Evolutionary conservation across 2,329 filamentous ascomycete species (phyloP).

Genomic region (Colletotrichum trifolii): DNA sequence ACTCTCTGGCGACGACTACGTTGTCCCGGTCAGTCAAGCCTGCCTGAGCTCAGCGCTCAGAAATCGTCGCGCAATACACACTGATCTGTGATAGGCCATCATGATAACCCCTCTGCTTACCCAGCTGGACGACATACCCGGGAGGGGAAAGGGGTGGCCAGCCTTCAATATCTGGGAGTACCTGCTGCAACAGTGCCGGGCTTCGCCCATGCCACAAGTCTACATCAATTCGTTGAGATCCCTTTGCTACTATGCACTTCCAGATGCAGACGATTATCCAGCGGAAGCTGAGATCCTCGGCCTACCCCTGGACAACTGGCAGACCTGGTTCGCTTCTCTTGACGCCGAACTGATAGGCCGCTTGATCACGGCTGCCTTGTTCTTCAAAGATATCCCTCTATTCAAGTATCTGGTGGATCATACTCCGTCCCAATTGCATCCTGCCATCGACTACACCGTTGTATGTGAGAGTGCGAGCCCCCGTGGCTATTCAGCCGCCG

Average conservation of each 20-base stretch:
- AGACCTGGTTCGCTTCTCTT: slow-evolving; percentile 13
- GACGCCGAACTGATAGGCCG: slow-evolving; percentile 15
- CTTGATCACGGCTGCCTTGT: slow-evolving; percentile 12
- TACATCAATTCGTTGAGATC: slow-evolving; percentile 10
- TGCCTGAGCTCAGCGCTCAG: background rate
- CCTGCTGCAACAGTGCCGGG: slow-evolving; percentile 14
- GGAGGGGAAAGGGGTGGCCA: background rate
- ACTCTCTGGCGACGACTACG: slow-evolving; percentile 12
- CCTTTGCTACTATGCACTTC: slow-evolving; percentile 11
- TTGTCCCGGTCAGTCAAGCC: slow-evolving; percentile 19
- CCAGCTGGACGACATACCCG: slow-evolving; percentile 17
- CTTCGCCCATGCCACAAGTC: background rate
- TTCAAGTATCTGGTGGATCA: slow-evolving; percentile 4
- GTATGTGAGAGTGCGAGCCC: slow-evolving; percentile 10
- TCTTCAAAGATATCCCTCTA: background rate
- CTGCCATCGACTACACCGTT: slow-evolving; percentile 12
- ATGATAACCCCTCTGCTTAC: slow-evolving; percentile 20
- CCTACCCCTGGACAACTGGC: slow-evolving; percentile 1
- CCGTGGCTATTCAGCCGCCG: slow-evolving; percentile 2
- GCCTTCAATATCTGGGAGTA: slow-evolving; percentile 22
- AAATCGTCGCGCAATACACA: too few relatives aligned
- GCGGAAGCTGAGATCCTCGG: slow-evolving; percentile 6
- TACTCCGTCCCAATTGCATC: background rate
- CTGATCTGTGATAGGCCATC: slow-evolving; percentile 21
- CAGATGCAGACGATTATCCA: background rate